A percentile compares a stretch with the other conserved stretches of the same genome.
These are phyloP conservation scores for Exserohilum turcica DNA, from an alignment of 2,329 filamentous ascomycete genomes.

Conservation along the genomic window DNA sequence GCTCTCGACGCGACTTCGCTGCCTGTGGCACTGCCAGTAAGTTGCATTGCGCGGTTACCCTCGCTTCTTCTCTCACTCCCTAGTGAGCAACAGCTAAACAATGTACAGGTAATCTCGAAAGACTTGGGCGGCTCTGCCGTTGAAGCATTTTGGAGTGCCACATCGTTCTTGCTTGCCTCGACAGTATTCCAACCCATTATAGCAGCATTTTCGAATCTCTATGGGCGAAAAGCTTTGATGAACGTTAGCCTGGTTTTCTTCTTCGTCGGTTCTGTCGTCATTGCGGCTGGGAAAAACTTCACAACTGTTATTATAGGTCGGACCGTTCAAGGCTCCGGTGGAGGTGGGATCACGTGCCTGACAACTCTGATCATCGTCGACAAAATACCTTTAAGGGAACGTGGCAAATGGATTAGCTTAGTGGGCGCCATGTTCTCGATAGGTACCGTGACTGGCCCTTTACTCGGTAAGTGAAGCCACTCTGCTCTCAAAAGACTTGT, in stretches of 20 bases:
- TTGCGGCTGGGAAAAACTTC: constrained; percentile 24
- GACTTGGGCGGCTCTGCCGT: constrained; percentile 30
- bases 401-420: constrained; percentile 51
- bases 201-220: constrained; percentile 52
- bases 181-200: constrained; percentile 63
- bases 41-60: too few species aligned
- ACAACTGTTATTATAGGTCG: constrained; percentile 43
- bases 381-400: constrained; percentile 49
- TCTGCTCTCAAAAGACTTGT: too few species aligned
- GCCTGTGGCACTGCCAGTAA: constrained; percentile 36
- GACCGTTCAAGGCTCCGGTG: constrained; percentile 47
- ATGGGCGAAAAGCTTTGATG: constrained; percentile 55
- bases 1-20: constrained; percentile 40
- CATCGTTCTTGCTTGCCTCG: constrained; percentile 69
- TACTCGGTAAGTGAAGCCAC: constrained; percentile 46
- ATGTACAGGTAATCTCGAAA: constrained; percentile 28
- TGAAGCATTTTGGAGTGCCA: constrained; percentile 73
- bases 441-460: constrained; percentile 58
- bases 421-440: constrained; percentile 56
- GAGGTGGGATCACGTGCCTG: constrained; percentile 49
- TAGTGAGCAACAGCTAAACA: not conserved
- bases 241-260: constrained; percentile 51
- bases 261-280: constrained; percentile 45
- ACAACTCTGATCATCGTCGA: constrained; percentile 54
- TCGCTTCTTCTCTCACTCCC: too few species aligned